Evolutionary conservation across 148 eudicot genomes (phyloP).

Genomic region (Gaultheria prostrata): DNA sequence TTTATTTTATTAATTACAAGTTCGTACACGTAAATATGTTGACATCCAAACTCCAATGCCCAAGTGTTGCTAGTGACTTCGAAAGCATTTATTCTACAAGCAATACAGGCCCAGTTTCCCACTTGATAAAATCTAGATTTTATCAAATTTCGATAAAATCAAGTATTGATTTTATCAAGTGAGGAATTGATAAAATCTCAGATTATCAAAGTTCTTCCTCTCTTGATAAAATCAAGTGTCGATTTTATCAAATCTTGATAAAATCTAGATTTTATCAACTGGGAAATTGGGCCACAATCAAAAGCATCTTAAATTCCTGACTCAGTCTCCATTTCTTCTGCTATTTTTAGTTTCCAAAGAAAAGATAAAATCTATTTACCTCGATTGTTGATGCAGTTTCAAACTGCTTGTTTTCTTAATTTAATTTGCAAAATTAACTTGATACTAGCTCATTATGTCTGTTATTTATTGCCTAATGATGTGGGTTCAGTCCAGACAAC

Average conservation of each 20-base stretch:
- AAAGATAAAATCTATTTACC: neutral
- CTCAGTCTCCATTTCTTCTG: neutral
- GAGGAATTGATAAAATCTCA: too few relatives aligned
- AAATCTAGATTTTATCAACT: too few relatives aligned
- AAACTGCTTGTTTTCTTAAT: neutral
- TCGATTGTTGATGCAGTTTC: neutral
- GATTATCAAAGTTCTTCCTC: too few relatives aligned
- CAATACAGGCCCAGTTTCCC: too few relatives aligned
- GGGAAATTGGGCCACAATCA: too few relatives aligned
- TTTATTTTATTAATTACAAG: neutral
- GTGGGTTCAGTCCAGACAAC: neutral
- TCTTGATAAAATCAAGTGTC: too few relatives aligned
- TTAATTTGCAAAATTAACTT: neutral
- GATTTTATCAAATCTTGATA: too few relatives aligned
- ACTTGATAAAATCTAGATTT: too few relatives aligned
- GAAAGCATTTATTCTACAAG: neutral
- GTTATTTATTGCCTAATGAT: neutral
- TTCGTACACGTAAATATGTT: neutral
- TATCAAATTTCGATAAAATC: too few relatives aligned
- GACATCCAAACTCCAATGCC: neutral
- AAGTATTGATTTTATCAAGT: too few relatives aligned
- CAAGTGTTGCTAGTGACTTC: neutral
- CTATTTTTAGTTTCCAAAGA: neutral
- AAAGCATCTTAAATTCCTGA: neutral
- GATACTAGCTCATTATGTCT: neutral